A percentile compares a stretch with the other conserved stretches of the same genome.
These are phyloP conservation scores for Pseudoturritis turrita DNA, from an alignment of 345 rosid species.

Conservation along the genomic window DNA sequence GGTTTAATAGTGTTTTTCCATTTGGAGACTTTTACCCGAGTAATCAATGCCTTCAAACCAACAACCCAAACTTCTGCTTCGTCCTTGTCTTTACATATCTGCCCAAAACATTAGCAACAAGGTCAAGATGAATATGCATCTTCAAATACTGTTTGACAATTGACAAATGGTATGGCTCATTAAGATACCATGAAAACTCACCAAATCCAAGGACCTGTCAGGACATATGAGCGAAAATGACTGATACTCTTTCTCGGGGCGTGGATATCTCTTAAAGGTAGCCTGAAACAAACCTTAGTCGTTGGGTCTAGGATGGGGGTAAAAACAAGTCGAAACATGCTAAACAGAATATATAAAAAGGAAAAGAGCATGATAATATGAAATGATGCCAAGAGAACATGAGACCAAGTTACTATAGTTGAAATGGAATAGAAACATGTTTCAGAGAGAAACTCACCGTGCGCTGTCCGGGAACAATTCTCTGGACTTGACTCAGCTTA, in stretches of 20 bases:
- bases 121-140: not conserved
- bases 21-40: conserved; percentile 36
- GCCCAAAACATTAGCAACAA: conserved; percentile 22
- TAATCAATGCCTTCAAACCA: conserved; percentile 68
- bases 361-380: not conserved
- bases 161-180: not conserved
- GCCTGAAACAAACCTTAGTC: conserved; percentile 48
- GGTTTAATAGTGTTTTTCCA: conserved; percentile 51
- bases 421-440: not conserved
- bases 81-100: conserved; percentile 96
- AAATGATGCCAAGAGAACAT: not conserved
- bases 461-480: conserved; percentile 88
- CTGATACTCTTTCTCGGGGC: conserved; percentile 96
- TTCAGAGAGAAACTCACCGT: conserved; percentile 58
- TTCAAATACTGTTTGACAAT: not conserved
- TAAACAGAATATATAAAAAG: not conserved
- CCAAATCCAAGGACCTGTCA: conserved; percentile 89
- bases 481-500: conserved; percentile 59
- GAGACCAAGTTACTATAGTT: not conserved
- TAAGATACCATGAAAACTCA: conserved; percentile 30
- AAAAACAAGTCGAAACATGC: not conserved
- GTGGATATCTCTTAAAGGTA: conserved; percentile 86
- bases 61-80: conserved; percentile 96
- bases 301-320: conserved; percentile 11
- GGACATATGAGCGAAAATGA: conserved; percentile 85